Base-by-base conservation (phyloP, 2,329 filamentous ascomycete species). In the Cephalotrichum gorgonifer region DNA sequence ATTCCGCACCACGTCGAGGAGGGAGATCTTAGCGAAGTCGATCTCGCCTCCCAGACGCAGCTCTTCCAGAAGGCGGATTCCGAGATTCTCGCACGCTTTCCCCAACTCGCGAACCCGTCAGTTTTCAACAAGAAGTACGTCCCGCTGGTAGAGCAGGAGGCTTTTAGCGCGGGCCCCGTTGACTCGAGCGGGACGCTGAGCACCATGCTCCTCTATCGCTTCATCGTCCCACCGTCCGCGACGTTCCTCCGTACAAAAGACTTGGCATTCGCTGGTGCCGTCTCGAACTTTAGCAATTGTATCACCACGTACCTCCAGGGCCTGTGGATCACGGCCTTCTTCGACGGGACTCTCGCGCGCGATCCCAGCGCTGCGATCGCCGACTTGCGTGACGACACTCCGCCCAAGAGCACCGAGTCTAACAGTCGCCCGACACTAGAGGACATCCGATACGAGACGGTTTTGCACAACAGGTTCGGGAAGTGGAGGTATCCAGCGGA, bases 401-500 rank as follows among this genome's bases (percentile, higher is more conserved):
- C 25, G 23, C 4, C 1, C 9, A 39, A 43, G 3, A n/a, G 14
- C 17, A 15, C 12, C 8, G 25, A 26, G 43, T 4, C 23, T n/a
- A 14, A 38, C 11, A n/a, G 28, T 20, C 15, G 17, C 3, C 33
- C 53, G 14, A 67, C 71, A 8, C 56, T 81, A 11, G 63, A 66
- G 3, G 52, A 60, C 43, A 54, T 77, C 17, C 66, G 62, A 48
- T 71, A 73, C 53, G 74, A 84, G 55, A 78, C 82, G 0, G 73
- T 81, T 23, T 65, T 88, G 43, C 72, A 84, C 58, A 80, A 75
- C 20, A 78, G 84, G 33, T 91, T 84, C 60, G 82, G 83, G 4
- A 79, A 74, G 54, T 83, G 82, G 75, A 73, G 86, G 25, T 86
- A 85, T 56, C 79, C 83, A 1, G 73, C 69, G 3, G 85, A 84